Evolutionary conservation across 2,329 filamentous ascomycete genomes (phyloP).

Genomic region (Fusarium praegraminearum): DNA sequence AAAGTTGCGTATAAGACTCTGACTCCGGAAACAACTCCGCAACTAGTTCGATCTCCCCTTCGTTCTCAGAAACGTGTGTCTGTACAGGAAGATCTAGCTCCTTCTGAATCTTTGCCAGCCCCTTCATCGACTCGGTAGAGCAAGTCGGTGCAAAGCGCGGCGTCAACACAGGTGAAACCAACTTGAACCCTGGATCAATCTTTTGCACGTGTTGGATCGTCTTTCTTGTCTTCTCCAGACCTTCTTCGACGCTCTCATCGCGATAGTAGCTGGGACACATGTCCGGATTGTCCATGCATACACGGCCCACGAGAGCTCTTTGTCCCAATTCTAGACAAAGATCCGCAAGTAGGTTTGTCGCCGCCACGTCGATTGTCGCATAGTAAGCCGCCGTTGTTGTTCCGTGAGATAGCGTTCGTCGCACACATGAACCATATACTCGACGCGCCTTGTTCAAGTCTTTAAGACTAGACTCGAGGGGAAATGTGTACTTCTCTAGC

Average conservation of each 20-base stretch:
- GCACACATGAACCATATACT: slow-evolving; percentile 83
- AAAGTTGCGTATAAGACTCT: slow-evolving; percentile 78
- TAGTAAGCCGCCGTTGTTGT: slow-evolving; percentile 97
- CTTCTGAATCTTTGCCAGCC: slow-evolving; percentile 73
- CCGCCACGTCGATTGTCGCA: slow-evolving; percentile 85
- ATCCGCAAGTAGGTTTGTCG: slow-evolving; percentile 91
- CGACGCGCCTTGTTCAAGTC: slow-evolving; percentile 71
- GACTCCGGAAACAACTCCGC: slow-evolving; percentile 73
- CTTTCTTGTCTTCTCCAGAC: slow-evolving; percentile 66
- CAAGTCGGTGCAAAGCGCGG: slow-evolving; percentile 75
- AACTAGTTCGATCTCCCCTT: slow-evolving; percentile 78
- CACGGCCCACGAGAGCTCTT: slow-evolving; percentile 88
- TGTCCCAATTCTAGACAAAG: slow-evolving; percentile 85
- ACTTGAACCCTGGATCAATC: slow-evolving; percentile 72
- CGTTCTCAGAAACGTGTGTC: slow-evolving; percentile 92
- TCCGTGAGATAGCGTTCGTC: slow-evolving; percentile 85
- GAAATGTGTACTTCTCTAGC: slow-evolving; percentile 95
- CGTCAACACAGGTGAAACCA: slow-evolving; percentile 85
- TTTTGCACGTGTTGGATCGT: slow-evolving; percentile 73
- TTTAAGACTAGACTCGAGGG: slow-evolving; percentile 82
- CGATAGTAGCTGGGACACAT: slow-evolving; percentile 82
- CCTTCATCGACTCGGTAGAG: slow-evolving; percentile 68
- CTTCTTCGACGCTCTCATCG: slow-evolving; percentile 73
- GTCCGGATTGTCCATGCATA: slow-evolving; percentile 86
- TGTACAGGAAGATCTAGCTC: slow-evolving; percentile 78